Evolutionary conservation across 148 eudicot genomes (phyloP).

Genomic region (Rhododendron kiyosumense): DNA sequence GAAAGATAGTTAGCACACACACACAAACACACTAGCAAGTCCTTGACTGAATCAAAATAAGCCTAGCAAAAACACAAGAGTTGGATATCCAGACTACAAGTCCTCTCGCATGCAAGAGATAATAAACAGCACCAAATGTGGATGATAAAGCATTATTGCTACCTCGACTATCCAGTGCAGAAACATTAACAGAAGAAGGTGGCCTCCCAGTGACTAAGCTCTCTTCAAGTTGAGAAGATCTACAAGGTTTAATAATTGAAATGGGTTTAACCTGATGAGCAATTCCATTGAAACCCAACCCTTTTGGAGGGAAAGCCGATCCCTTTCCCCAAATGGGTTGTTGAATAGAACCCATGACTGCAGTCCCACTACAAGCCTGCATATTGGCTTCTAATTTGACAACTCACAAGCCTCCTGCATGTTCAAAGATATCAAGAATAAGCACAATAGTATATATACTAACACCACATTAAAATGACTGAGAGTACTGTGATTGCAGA

Average conservation of each 20-base stretch:
- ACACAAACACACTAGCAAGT: background rate
- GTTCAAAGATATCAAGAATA: background rate
- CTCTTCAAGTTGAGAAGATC: constrained; percentile 37
- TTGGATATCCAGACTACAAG: background rate
- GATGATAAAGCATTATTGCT: background rate
- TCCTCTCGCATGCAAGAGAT: background rate
- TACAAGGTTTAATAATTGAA: constrained; percentile 33
- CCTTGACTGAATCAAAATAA: background rate
- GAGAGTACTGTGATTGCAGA: background rate
- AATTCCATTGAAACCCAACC: constrained; percentile 3
- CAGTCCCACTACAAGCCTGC: constrained; percentile 47
- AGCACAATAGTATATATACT: background rate
- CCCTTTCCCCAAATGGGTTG: constrained; percentile 38
- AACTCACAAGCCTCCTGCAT: background rate
- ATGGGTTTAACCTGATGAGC: constrained; percentile 24
- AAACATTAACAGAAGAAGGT: constrained; percentile 40
- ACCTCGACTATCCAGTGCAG: constrained; percentile 48
- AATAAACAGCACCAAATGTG: background rate
- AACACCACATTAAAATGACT: background rate
- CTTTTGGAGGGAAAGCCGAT: constrained; percentile 21
- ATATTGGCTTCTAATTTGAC: constrained; percentile 18
- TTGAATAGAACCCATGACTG: constrained; percentile 53
- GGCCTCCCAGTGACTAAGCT: constrained; percentile 49
- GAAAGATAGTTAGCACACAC: background rate
- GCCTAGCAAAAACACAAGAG: background rate